Conservation (phyloP, 2,329 filamentous ascomycete genomes). For the Zymoseptoria pseudotritici region DNA sequence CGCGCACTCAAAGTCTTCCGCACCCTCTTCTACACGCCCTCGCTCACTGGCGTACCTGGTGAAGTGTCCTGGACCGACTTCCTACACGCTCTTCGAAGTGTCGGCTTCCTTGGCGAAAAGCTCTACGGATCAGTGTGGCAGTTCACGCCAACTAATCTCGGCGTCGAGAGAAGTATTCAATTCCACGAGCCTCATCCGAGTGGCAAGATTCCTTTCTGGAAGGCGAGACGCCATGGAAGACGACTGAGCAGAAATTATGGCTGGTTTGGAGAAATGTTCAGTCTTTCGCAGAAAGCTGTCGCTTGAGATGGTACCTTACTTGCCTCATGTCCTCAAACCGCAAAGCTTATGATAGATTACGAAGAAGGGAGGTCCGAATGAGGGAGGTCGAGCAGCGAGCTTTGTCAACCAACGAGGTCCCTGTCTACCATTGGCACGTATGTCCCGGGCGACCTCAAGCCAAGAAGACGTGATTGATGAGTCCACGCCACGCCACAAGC, state of each 20-base stretch:
- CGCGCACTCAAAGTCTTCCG: conserved; percentile 38
- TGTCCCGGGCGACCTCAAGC: background rate
- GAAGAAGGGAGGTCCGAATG: too few species aligned
- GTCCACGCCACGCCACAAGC: background rate
- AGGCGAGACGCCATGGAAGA: conserved; percentile 41
- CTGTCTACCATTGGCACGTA: background rate
- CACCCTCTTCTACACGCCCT: conserved; percentile 34
- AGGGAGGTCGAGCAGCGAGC: too few species aligned
- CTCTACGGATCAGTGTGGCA: conserved; percentile 55
- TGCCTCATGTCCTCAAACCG: too few species aligned
- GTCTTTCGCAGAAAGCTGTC: conserved; percentile 5
- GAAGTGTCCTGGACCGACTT: conserved; percentile 42
- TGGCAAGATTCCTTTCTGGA: conserved; percentile 43
- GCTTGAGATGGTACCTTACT: background rate
- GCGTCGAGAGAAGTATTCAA: conserved; percentile 45
- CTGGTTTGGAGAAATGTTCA: conserved; percentile 45
- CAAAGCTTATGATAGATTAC: too few species aligned
- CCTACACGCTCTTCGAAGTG: conserved; percentile 47
- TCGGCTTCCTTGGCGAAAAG: conserved; percentile 47
- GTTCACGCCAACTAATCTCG: conserved; percentile 38
- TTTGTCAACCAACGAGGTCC: too few species aligned
- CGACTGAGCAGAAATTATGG: conserved; percentile 45
- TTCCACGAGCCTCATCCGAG: conserved; percentile 53
- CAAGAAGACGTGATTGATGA: background rate
- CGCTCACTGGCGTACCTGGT: conserved; percentile 32